Evolutionary conservation across 352 stramenopile species (phyloP).

Genomic region (Globisporangium canariense): DNA sequence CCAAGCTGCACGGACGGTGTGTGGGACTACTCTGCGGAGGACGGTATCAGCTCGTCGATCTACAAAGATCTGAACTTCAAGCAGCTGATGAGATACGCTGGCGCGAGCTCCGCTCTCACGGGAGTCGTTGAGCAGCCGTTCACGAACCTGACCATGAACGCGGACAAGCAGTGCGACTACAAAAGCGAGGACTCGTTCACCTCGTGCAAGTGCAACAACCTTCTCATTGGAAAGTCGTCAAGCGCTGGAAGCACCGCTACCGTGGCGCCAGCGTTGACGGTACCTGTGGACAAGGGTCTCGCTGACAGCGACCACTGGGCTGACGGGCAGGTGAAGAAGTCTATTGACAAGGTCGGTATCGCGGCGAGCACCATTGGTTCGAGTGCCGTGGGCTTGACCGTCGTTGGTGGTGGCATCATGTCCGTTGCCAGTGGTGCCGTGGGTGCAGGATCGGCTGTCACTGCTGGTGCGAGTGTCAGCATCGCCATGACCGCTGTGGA

Average conservation of each 20-base stretch:
- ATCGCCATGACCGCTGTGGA: conserved; percentile 70
- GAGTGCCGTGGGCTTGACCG: conserved; percentile 56
- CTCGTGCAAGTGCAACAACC: conserved; percentile 58
- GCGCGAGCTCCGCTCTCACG: conserved; percentile 26
- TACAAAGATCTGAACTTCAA: conserved; percentile 73
- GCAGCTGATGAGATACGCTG: conserved; percentile 45
- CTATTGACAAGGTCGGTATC: conserved; percentile 72
- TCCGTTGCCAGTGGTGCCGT: conserved; percentile 58
- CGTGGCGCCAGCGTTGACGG: conserved; percentile 23
- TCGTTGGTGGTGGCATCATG: conserved; percentile 59
- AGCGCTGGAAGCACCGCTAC: conserved; percentile 14
- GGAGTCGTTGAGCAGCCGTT: conserved; percentile 39
- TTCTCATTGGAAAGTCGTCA: conserved; percentile 21
- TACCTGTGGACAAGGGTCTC: conserved; percentile 58
- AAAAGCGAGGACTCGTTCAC: conserved; percentile 49
- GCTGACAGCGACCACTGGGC: conserved; percentile 64
- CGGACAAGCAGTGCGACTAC: conserved; percentile 54
- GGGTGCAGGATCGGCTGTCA: conserved; percentile 49
- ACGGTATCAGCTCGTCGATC: conserved; percentile 65
- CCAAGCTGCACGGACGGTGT: conserved; percentile 61
- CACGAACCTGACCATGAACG: conserved; percentile 54
- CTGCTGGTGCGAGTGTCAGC: conserved; percentile 55
- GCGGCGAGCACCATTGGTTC: conserved; percentile 45
- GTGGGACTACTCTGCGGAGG: conserved; percentile 72
- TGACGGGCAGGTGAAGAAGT: conserved; percentile 47